A percentile compares a stretch with the other conserved stretches of the same genome.
phyloP scores from a whole-genome alignment of 768 basidiomycete species.

The Neoboletus magnificus region DNA sequence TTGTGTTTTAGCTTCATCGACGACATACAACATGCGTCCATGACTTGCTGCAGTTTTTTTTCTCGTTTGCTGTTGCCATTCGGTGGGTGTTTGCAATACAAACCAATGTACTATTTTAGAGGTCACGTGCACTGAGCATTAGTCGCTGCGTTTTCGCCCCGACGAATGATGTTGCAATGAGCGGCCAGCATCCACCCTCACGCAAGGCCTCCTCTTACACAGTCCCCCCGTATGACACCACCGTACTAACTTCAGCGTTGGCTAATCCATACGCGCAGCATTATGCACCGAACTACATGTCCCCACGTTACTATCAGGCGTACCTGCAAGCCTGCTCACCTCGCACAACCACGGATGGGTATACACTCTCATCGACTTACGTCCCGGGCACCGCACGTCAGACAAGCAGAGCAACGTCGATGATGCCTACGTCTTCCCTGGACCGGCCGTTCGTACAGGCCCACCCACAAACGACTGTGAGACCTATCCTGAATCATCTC shows the following conservation, averaged over 20 bases:
- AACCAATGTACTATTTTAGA: background rate
- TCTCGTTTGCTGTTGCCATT: slow-evolving; percentile 1
- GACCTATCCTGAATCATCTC: slow-evolving; percentile 18
- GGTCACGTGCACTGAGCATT: slow-evolving; percentile 19
- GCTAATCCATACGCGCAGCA: slow-evolving; percentile 30
- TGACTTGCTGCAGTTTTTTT: slow-evolving; percentile 9
- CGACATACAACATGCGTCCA: slow-evolving; percentile 25
- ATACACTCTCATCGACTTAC: slow-evolving; percentile 40
- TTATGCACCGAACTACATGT: slow-evolving; percentile 31
- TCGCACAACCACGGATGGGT: slow-evolving; percentile 33
- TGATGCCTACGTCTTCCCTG: background rate
- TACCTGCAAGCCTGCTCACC: slow-evolving; percentile 38
- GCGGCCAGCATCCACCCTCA: slow-evolving; percentile 11
- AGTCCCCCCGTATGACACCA: slow-evolving; percentile 21
- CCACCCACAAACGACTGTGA: slow-evolving; percentile 1
- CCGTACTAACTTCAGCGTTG: slow-evolving; percentile 24
- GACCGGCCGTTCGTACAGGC: slow-evolving; percentile 1
- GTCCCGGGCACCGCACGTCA: slow-evolving; percentile 15
- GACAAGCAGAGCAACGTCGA: background rate
- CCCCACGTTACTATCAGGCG: slow-evolving; percentile 56
- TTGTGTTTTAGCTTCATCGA: slow-evolving; percentile 27
- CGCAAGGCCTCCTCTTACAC: slow-evolving; percentile 8
- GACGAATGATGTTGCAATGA: slow-evolving; percentile 2
- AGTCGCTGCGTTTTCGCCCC: background rate
- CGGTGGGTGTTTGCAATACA: slow-evolving; percentile 2